Evolutionary conservation across 169 alveolate species (phyloP).

Genomic region (Cryptosporidium felis): DNA sequence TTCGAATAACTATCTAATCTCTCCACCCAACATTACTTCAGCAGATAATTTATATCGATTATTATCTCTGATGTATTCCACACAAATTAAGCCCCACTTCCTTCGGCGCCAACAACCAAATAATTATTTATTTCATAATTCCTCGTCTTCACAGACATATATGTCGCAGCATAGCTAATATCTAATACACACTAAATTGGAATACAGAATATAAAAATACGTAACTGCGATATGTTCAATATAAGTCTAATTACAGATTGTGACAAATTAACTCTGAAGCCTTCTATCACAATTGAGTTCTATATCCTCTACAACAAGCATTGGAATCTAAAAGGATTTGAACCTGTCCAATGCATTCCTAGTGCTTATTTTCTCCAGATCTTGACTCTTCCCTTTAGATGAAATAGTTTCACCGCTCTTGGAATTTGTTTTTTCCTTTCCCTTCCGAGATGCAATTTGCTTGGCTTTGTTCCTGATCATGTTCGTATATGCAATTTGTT

Average conservation of each 20-base stretch:
- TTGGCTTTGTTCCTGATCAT: conserved; percentile 42
- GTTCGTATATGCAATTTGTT: conserved; percentile 21
- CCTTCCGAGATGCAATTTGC: background rate
- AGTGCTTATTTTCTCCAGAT: background rate
- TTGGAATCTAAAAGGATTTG: background rate
- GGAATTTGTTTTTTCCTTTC: conserved; percentile 1
- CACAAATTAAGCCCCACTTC: conserved; percentile 60
- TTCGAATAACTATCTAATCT: background rate
- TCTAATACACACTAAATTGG: background rate
- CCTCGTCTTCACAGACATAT: conserved; percentile 72
- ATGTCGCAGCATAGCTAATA: conserved; percentile 43
- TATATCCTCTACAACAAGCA: no score
- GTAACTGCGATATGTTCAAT: no score
- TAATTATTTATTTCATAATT: background rate
- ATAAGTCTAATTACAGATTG: no score
- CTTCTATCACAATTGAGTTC: no score
- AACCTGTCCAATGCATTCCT: conserved; percentile 57
- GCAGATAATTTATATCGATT: background rate
- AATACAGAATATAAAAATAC: no score
- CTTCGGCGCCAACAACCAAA: conserved; percentile 41
- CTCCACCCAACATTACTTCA: background rate
- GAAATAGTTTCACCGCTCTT: background rate
- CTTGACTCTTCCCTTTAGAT: background rate
- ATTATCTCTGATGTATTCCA: conserved; percentile 12
- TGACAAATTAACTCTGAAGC: no score